These are phyloP conservation scores for Cymbopogon flexuosus DNA, from an alignment of 202 grass and related monocot species.

Conservation along the genomic window DNA sequence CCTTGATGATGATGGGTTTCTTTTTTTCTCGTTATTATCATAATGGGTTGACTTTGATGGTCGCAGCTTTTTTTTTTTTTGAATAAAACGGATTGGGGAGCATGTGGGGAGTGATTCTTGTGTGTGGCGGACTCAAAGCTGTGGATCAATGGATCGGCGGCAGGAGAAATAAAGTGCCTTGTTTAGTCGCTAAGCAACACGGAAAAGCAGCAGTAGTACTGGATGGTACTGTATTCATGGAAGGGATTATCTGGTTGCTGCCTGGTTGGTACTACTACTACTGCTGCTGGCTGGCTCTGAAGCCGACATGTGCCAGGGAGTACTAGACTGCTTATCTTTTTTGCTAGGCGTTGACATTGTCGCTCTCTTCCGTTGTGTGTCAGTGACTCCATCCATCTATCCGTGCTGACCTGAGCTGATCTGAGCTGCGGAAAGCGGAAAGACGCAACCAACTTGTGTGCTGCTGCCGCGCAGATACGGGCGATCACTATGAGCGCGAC, in stretches of 20 bases:
- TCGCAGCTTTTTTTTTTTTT: neutral
- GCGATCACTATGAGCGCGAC: constrained; percentile 22
- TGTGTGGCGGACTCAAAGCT: neutral
- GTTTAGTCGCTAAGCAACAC: constrained; percentile 1
- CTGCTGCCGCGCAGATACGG: constrained; percentile 8
- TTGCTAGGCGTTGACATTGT: constrained; percentile 18
- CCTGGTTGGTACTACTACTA: neutral
- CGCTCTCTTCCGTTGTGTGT: neutral
- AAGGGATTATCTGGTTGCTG: neutral
- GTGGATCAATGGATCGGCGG: too few relatives aligned
- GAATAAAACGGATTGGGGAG: neutral
- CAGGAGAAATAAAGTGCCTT: neutral
- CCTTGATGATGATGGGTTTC: neutral
- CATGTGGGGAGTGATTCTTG: constrained; percentile 16
- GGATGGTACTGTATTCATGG: too few relatives aligned
- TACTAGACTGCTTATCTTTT: neutral
- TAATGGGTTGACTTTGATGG: constrained; percentile 24
- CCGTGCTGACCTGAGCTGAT: neutral
- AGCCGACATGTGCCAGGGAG: constrained; percentile 6
- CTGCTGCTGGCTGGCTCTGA: neutral
- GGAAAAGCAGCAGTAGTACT: neutral
- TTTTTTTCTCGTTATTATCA: neutral
- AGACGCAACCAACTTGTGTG: neutral
- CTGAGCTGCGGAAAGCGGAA: neutral
- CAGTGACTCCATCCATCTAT: neutral